phyloP scores from a whole-genome alignment of 1,284 basidiomycete species.

The Fistulinella cinereoalba region DNA sequence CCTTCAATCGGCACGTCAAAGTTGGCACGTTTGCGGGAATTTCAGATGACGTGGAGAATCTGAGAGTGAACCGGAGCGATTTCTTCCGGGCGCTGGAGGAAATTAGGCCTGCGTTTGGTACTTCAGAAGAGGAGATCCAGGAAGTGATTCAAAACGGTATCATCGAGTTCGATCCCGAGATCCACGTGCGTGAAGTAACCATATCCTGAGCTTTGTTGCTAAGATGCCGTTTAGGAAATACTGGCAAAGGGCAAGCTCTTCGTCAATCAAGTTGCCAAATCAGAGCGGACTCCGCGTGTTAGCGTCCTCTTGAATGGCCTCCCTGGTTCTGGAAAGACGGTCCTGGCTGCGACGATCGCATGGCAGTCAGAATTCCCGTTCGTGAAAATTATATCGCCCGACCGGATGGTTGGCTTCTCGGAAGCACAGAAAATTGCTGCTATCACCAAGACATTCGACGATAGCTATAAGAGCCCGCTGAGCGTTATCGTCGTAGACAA shows the following conservation, averaged over 20 bases:
- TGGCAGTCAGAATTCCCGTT: slow-evolving; percentile 93
- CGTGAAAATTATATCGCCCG: slow-evolving; percentile 96
- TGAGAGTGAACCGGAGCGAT: slow-evolving; percentile 86
- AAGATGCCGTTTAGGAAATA: slow-evolving; percentile 61
- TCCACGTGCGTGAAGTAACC: slow-evolving; percentile 59
- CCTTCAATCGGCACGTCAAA: slow-evolving; percentile 97
- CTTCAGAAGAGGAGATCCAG: slow-evolving; percentile 93
- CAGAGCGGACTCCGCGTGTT: slow-evolving; percentile 89
- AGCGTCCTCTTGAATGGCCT: slow-evolving; percentile 89
- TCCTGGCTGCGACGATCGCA: slow-evolving; percentile 93
- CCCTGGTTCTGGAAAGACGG: slow-evolving; percentile 92
- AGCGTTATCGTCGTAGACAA: slow-evolving; percentile 98
- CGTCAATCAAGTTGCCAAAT: slow-evolving; percentile 93
- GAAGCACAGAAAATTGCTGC: slow-evolving; percentile 91
- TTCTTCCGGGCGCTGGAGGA: slow-evolving; percentile 93
- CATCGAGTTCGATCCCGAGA: slow-evolving; percentile 77
- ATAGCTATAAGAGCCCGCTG: slow-evolving; percentile 96
- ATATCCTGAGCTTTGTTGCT: slow-evolving; percentile 5
- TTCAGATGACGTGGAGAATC: slow-evolving; percentile 90
- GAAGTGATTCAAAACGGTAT: slow-evolving; percentile 97
- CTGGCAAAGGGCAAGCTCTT: slow-evolving; percentile 89
- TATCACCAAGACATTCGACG: slow-evolving; percentile 92
- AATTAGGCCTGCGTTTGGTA: slow-evolving; percentile 96
- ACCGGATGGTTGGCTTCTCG: slow-evolving; percentile 94
- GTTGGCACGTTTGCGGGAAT: slow-evolving; percentile 97